Evolutionary conservation across 1,284 basidiomycete genomes (phyloP), one percentile per base, ranked within the genome.

Genomic region (Leccinum pachyderme): DNA sequence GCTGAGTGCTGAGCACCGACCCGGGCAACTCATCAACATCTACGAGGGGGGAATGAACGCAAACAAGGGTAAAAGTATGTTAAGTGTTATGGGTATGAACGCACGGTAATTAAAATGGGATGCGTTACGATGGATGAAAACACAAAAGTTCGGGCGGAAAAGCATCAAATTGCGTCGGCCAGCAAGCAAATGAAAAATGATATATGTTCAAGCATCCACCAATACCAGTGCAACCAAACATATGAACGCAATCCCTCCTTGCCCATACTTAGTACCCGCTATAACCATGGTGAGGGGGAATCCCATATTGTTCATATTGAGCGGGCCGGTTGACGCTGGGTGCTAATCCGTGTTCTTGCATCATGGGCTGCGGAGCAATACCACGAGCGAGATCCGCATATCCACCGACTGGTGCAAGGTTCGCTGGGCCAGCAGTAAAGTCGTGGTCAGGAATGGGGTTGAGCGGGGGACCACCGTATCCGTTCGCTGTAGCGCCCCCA

Each of bases 341-440:
- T 27, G 79, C 79, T 50, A 73, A 76, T 46, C 65, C 61, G n/a
- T 80, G 55, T 66, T 88, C 79, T 48, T 81, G 75, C 84, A 87
- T 87, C 62, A 76, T 78, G 8, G 86, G 86, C 59, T 78, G 77
- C 22, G 83, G 82, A 69, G 74, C 78, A 22, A 75, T 72, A 45
- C 82, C 87, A 60, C 89, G 86, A 57, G 85, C 80, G 44, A 91
- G 80, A 66, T 91, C 87, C 45, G 89, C 89, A 65, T 91, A 91
- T 31, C 87, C 88, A 55, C 87, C 88, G 54, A 86, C 81, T 27
- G 86, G 81, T 9, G 83, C 82, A 48, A 84, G 76, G 48, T 75
- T 67, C 15, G 75, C 60, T 37, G 83, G 61, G 22, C 84, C 86
- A 47, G 89, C 82, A 29, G 90, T 92, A 73, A 93, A 93, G 73